Percentiles rank a stretch among this genome's conserved stretches.
Evolutionary conservation across 108 stramenopile genomes (phyloP).

Genomic region (Schizochytrium sp.): DNA sequence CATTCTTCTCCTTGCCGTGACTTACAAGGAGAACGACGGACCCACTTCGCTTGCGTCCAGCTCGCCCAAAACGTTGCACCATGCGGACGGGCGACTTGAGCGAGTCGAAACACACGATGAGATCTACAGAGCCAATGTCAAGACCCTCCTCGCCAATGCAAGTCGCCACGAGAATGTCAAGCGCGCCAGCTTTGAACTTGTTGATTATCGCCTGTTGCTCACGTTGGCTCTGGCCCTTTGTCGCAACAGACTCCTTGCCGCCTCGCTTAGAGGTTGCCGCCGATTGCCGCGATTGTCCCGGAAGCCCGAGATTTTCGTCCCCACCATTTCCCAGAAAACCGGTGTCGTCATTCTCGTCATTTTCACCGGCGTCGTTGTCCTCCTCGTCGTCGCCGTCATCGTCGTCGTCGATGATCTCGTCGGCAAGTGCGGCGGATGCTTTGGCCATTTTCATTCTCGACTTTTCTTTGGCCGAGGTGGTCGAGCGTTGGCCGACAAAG

Average conservation of each 20-base stretch:
- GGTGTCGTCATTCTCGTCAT: too few species aligned
- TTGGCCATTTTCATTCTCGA: neutral
- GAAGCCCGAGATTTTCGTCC: too few species aligned
- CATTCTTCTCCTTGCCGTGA: neutral
- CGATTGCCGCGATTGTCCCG: too few species aligned
- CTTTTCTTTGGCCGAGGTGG: neutral
- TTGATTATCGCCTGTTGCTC: slow-evolving; percentile 69
- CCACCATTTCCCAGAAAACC: too few species aligned
- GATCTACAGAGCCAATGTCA: slow-evolving; percentile 91
- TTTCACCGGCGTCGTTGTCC: neutral
- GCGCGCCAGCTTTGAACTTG: slow-evolving; percentile 63
- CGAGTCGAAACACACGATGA: slow-evolving; percentile 83
- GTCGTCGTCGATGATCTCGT: neutral
- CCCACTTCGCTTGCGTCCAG: slow-evolving; percentile 77
- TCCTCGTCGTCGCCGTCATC: neutral
- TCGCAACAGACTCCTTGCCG: slow-evolving; percentile 44
- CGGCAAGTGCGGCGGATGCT: neutral
- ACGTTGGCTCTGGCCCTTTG: slow-evolving; percentile 53
- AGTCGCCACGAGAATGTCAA: slow-evolving; percentile 85
- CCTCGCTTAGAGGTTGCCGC: neutral
- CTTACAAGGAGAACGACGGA: neutral
- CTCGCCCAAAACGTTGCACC: slow-evolving; percentile 76
- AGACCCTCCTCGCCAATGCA: slow-evolving; percentile 87
- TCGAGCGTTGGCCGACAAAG: slow-evolving; percentile 69
- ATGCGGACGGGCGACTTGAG: slow-evolving; percentile 66